Conservation (phyloP, 805 yeast species). For the Wickerhamiella vanderwaltii region DNA sequence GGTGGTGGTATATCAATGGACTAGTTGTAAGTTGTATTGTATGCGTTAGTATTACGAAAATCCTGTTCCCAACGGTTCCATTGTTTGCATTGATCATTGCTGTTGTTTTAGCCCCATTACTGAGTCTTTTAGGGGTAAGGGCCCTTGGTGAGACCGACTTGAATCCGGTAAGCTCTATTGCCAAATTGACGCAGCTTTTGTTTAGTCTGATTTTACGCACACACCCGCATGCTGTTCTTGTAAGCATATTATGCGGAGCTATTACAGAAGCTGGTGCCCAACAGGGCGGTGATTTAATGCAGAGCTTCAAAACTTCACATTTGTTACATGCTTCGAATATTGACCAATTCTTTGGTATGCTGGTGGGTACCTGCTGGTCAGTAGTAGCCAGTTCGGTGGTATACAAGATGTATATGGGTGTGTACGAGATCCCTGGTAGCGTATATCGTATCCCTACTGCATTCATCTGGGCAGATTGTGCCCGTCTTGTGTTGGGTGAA, state of each 20-base stretch:
- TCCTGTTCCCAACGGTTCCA: slow-evolving; percentile 60
- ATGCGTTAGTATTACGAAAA: slow-evolving; percentile 52
- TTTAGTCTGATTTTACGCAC: slow-evolving; percentile 73
- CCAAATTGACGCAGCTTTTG: slow-evolving; percentile 79
- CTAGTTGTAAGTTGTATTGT: slow-evolving; percentile 50
- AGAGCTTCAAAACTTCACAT: slow-evolving; percentile 91
- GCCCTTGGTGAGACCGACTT: slow-evolving; percentile 95
- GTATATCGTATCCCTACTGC: slow-evolving; percentile 89
- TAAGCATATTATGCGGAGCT: slow-evolving; percentile 89
- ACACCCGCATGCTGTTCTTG: slow-evolving; percentile 70
- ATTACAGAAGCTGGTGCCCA: slow-evolving; percentile 98
- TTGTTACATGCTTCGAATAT: slow-evolving; percentile 81
- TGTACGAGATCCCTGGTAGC: slow-evolving; percentile 74
- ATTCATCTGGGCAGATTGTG: slow-evolving; percentile 91
- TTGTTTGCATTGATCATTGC: slow-evolving; percentile 57
- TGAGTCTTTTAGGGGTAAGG: slow-evolving; percentile 79
- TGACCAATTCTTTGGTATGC: slow-evolving; percentile 84
- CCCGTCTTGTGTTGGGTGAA: slow-evolving; percentile 79
- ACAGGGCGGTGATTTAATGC: slow-evolving; percentile 97
- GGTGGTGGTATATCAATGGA: slow-evolving; percentile 35
- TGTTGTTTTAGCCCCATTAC: slow-evolving; percentile 57
- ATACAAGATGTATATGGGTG: slow-evolving; percentile 68
- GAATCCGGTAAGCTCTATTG: slow-evolving; percentile 94
- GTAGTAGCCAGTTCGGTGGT: slow-evolving; percentile 66
- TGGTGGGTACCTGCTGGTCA: slow-evolving; percentile 80